These are phyloP conservation scores for Fusarium piperis DNA, from an alignment of 2,329 filamentous ascomycete genomes.

Conservation along the genomic window DNA sequence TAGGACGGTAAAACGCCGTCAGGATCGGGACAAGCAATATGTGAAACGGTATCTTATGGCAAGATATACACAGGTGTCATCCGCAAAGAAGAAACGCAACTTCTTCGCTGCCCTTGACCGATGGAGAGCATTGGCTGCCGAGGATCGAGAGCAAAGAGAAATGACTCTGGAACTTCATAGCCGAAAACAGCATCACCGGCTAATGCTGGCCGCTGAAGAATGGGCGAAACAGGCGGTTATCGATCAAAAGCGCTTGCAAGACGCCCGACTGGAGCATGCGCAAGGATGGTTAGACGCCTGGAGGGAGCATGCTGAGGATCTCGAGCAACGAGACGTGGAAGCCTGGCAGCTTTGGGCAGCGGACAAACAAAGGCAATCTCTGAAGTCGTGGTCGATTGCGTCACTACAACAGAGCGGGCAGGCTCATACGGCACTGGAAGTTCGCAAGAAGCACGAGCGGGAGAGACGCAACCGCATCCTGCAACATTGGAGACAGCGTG, in stretches of 20 bases:
- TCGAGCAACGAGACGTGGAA: conserved; percentile 39
- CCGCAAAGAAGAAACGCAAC: conserved; percentile 45
- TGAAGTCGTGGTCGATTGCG: conserved; percentile 52
- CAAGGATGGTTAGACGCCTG: conserved; percentile 38
- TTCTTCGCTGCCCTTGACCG: conserved; percentile 46
- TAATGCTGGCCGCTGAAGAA: conserved; percentile 6
- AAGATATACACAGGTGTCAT: conserved; percentile 49
- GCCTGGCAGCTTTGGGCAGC: conserved; percentile 47
- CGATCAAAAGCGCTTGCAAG: conserved; percentile 27
- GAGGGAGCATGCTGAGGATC: conserved; percentile 29
- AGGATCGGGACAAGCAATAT: conserved; percentile 40
- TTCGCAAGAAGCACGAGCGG: conserved; percentile 45
- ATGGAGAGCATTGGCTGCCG: conserved; percentile 41
- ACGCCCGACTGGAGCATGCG: conserved; percentile 33
- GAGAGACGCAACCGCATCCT: conserved; percentile 46
- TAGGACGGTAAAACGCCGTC: conserved; percentile 36
- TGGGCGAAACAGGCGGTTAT: conserved; percentile 37
- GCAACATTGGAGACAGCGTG: conserved; percentile 45
- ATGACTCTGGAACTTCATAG: conserved; percentile 25
- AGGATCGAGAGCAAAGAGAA: conserved; percentile 18
- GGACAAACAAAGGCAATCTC: conserved; percentile 45
- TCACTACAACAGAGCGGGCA: conserved; percentile 50
- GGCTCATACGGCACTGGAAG: conserved; percentile 49
- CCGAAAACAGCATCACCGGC: conserved; percentile 16
- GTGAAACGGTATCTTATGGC: conserved; percentile 48